Conservation (phyloP, 352 stramenopile species). For the Phytophthora sojae region DNA sequence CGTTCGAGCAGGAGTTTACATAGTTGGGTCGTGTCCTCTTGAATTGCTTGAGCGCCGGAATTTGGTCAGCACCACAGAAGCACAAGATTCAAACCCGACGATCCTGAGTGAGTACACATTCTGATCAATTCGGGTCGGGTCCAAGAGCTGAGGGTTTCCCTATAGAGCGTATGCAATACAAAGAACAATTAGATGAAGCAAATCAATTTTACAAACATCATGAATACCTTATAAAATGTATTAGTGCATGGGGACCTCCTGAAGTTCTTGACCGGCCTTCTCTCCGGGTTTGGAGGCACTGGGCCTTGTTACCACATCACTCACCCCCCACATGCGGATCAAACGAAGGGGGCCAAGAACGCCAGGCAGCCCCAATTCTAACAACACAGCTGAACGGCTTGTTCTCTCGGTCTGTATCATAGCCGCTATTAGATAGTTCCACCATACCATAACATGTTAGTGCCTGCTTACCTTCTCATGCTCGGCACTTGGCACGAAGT, state of each 20-base stretch:
- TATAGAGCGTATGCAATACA: slow-evolving; percentile 26
- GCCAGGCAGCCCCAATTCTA: background rate
- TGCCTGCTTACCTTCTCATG: background rate
- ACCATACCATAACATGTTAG: background rate
- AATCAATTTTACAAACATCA: slow-evolving; percentile 10
- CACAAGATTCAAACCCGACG: background rate
- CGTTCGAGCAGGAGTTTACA: slow-evolving; percentile 9
- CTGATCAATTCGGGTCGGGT: slow-evolving; percentile 16
- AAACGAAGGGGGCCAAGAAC: slow-evolving; percentile 5
- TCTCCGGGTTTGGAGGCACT: slow-evolving; percentile 23
- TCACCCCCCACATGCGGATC: slow-evolving; percentile 22
- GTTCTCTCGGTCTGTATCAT: background rate
- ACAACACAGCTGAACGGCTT: background rate
- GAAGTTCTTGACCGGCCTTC: background rate
- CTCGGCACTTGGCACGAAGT: background rate
- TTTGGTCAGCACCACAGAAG: background rate
- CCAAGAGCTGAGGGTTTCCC: slow-evolving; percentile 14
- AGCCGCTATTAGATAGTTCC: background rate
- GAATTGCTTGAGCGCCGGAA: background rate
- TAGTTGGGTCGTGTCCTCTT: slow-evolving; percentile 8
- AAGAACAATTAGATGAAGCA: slow-evolving; percentile 17
- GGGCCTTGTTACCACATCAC: slow-evolving; percentile 23
- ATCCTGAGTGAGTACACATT: slow-evolving; percentile 18
- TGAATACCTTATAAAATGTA: slow-evolving; percentile 8
- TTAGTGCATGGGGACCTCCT: background rate